Base-by-base conservation (phyloP, 2,329 filamentous ascomycete species). In the Neopestalotiopsis clavispora region DNA sequence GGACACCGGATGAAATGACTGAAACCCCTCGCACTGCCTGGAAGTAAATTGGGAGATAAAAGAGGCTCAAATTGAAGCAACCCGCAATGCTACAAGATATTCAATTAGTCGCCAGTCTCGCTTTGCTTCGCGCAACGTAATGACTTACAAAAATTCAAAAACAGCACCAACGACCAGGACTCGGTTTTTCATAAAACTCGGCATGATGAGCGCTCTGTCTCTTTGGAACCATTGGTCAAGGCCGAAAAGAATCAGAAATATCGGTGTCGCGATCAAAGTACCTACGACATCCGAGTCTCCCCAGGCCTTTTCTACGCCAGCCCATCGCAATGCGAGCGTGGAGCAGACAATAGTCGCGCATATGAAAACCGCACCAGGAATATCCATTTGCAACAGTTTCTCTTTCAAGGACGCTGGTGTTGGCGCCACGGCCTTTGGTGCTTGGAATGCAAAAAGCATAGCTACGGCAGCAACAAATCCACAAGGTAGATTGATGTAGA, bases 311-410 rank as follows among this genome's bases (percentile, higher is more conserved):
- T 63, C 49, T 52, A 42, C 57, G 28, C 70, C 70, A 20, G 59
- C 70, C 61, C 66, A 72, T 68, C 38, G 70, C 20, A 68, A 64
- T 6, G 67, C 70, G 17, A 71, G 66, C 1, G 60, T 70, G 32
- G 68, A 69, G 40, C 62, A 71, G 17, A 72, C 30, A 28, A 71
- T 65, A 4, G 69, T 30, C 4, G 69, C 69, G 1, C 34, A 57
- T 14, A 71, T 63, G 20, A 71, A 49, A n/a, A 32, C 61, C 4
- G 56, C 52, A 23, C 70, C 70, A n/a, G 42, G 42, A 20, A 71
- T 28, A 17, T 72, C 71, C 65, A 70, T 64, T 30, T 72, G 71
- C 3, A 71, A 49, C 0, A 72, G 30, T 32, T 68, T 72, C 17
- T 72, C 70, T 28, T 67, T 69, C 61, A 30, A 4, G 9, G 67